Conservation (phyloP, 2,329 filamentous ascomycete species). For the Neonectria coccinea region DNA sequence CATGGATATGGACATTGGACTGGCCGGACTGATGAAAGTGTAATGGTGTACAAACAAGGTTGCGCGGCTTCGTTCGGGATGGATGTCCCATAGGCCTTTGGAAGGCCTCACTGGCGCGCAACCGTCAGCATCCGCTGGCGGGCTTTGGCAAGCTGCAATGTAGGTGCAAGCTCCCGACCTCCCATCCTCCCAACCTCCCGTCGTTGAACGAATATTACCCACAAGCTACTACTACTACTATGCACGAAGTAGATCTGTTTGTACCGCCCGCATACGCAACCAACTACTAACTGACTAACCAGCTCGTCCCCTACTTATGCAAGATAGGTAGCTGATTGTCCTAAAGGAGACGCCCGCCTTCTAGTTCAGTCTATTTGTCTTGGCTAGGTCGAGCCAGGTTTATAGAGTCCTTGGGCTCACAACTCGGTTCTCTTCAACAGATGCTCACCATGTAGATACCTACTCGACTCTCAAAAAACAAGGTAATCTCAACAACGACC, state of each 20-base stretch:
- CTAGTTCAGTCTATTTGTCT: background rate
- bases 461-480: background rate
- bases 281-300: background rate
- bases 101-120: conserved; percentile 2
- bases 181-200: no score
- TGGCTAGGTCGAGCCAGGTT: background rate
- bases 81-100: background rate
- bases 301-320: background rate
- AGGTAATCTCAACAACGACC: conserved; percentile 8
- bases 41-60: background rate
- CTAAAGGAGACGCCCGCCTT: background rate
- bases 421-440: background rate
- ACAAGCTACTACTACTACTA: no score
- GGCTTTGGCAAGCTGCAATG: background rate
- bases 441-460: background rate
- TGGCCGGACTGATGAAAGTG: background rate
- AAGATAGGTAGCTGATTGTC: background rate
- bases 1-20: background rate
- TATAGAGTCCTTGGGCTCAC: no score
- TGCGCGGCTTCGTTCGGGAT: background rate
- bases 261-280: no score
- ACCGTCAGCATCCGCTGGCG: background rate
- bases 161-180: background rate
- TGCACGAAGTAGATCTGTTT: no score
- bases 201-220: no score